Conservation (phyloP, 441 rosid species). For the Eugenia klotzschiana region DNA sequence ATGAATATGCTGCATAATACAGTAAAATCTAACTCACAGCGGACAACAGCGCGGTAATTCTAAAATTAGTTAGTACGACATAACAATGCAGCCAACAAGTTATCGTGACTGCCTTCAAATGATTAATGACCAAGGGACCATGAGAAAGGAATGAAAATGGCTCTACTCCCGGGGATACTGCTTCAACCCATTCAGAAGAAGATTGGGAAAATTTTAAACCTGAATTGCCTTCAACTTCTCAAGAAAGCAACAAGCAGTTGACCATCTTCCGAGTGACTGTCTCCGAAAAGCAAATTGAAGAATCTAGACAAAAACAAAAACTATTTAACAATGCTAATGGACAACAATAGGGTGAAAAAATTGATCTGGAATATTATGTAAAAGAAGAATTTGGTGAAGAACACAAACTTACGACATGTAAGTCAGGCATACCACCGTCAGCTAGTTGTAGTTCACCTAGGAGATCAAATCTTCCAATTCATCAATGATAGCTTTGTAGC, state of each 20-base stretch:
- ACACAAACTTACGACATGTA: not conserved
- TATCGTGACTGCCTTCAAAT: not conserved
- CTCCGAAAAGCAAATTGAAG: not conserved
- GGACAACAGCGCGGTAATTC: not conserved
- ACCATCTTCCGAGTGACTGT: not conserved
- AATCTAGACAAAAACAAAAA: not conserved
- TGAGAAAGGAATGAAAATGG: not conserved
- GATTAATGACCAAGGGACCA: not conserved
- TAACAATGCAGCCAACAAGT: not conserved
- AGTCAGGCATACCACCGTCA: slow-evolving; percentile 15
- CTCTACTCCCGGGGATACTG: not conserved
- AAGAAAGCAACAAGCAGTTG: not conserved
- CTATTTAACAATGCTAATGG: not conserved
- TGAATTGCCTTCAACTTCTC: not conserved
- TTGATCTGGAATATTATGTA: not conserved
- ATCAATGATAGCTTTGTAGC: slow-evolving; percentile 56
- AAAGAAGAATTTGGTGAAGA: not conserved
- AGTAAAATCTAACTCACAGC: not conserved
- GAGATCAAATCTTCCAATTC: slow-evolving; percentile 50
- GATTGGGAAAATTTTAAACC: not conserved
- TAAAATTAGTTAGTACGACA: not conserved
- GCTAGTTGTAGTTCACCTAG: slow-evolving; percentile 15
- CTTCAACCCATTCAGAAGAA: not conserved
- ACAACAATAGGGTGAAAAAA: not conserved
- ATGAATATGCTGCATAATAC: not conserved